phyloP scores from a whole-genome alignment of 2,329 filamentous ascomycete species.

The Blumeria hordei region DNA sequence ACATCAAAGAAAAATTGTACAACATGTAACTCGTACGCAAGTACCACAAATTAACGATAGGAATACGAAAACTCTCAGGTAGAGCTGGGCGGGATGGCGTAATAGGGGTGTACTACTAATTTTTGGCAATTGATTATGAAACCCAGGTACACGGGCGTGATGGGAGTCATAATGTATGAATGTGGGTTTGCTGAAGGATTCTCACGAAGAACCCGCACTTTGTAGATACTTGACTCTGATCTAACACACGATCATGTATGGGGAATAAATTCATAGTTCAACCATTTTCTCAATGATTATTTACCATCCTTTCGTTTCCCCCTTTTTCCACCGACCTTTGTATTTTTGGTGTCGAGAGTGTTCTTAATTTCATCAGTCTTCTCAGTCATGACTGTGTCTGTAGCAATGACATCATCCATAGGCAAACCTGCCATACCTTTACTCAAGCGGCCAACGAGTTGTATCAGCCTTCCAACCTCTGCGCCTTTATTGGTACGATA shows the following conservation, averaged over 20 bases:
- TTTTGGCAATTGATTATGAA: too few relatives aligned
- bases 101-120: too few relatives aligned
- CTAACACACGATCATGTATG: too few relatives aligned
- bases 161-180: too few relatives aligned
- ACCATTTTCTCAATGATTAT: background rate
- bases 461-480: constrained; percentile 66
- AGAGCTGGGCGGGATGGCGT: too few relatives aligned
- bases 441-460: constrained; percentile 50
- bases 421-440: constrained; percentile 35
- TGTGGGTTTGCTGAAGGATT: too few relatives aligned
- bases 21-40: background rate
- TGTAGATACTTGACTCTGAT: too few relatives aligned
- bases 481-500: constrained; percentile 80
- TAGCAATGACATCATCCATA: constrained; percentile 1
- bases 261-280: too few relatives aligned
- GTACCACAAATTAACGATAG: too few relatives aligned
- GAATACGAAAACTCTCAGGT: too few relatives aligned
- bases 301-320: constrained; percentile 16
- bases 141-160: too few relatives aligned
- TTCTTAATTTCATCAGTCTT: constrained; percentile 7
- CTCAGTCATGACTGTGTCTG: constrained; percentile 9
- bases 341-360: constrained; percentile 30
- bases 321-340: constrained; percentile 51
- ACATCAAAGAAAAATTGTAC: background rate
- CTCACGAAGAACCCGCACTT: too few relatives aligned